These are phyloP conservation scores for Penicillium steckii DNA, from an alignment of 495 filamentous ascomycete species.

Conservation along the genomic window DNA sequence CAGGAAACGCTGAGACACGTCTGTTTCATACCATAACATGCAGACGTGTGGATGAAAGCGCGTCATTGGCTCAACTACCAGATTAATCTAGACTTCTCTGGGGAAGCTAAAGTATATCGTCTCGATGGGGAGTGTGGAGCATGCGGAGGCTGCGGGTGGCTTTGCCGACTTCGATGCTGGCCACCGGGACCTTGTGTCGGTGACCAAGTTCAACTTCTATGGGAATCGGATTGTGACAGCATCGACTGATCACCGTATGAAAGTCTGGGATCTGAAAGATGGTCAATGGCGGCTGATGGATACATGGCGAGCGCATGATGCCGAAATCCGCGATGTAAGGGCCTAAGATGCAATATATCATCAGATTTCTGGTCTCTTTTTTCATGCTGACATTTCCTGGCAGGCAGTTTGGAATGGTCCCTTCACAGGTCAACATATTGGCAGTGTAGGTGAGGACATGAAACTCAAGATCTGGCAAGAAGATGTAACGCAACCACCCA, in stretches of 20 bases:
- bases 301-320: slow-evolving; percentile 87
- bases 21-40: slow-evolving; percentile 29
- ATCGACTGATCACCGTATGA: slow-evolving; percentile 89
- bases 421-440: slow-evolving; percentile 60
- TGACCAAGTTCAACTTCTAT: slow-evolving; percentile 67
- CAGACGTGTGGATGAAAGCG: slow-evolving; percentile 20
- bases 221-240: slow-evolving; percentile 89
- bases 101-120: slow-evolving; percentile 5
- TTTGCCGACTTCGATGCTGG: slow-evolving; percentile 69
- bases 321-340: slow-evolving; percentile 83
- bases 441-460: slow-evolving; percentile 78
- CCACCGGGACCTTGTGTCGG: slow-evolving; percentile 53
- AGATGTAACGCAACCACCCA: slow-evolving; percentile 69
- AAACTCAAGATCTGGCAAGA: slow-evolving; percentile 89
- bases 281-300: slow-evolving; percentile 78
- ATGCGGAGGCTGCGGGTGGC: slow-evolving; percentile 40
- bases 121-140: slow-evolving; percentile 27
- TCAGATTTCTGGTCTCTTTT: slow-evolving; percentile 2
- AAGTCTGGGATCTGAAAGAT: slow-evolving; percentile 84
- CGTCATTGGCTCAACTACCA: slow-evolving; percentile 23
- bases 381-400: slow-evolving; percentile 6
- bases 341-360: not conserved
- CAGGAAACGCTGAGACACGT: slow-evolving; percentile 22
- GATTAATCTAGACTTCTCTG: slow-evolving; percentile 5
- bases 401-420: slow-evolving; percentile 80